These are phyloP conservation scores for Psilocybe cyanescens DNA, from an alignment of 768 basidiomycete genomes.

Conservation along the genomic window DNA sequence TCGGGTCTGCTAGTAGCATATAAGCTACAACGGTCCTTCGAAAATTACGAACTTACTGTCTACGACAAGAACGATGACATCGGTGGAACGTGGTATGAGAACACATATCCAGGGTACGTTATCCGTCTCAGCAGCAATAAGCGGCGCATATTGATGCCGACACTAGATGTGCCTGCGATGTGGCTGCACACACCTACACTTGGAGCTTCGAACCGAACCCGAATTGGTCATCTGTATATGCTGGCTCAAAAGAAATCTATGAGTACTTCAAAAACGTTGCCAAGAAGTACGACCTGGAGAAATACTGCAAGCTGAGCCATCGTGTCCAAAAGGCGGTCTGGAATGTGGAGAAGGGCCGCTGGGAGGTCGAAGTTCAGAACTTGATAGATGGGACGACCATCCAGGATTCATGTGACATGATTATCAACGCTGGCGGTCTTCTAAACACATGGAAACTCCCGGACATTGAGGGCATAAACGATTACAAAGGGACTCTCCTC, in stretches of 20 bases:
- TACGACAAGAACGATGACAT: constrained; percentile 39
- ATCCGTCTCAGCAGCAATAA: neutral
- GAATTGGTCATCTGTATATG: constrained; percentile 38
- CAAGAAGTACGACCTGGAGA: constrained; percentile 32
- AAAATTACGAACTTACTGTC: constrained; percentile 32
- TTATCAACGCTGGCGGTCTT: constrained; percentile 36
- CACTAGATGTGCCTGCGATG: constrained; percentile 26
- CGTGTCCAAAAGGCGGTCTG: constrained; percentile 32
- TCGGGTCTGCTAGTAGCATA: constrained; percentile 37
- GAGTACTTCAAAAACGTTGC: constrained; percentile 32
- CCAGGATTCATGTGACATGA: constrained; percentile 33
- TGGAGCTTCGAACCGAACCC: constrained; percentile 37
- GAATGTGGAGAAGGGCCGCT: constrained; percentile 28
- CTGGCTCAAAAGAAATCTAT: constrained; percentile 32
- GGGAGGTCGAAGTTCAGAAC: constrained; percentile 33
- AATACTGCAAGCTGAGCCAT: constrained; percentile 33
- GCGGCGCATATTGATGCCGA: neutral
- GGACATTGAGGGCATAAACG: constrained; percentile 34
- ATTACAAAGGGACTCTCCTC: constrained; percentile 36
- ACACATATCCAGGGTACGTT: constrained; percentile 37
- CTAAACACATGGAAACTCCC: constrained; percentile 44
- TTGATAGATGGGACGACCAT: constrained; percentile 18
- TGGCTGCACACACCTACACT: constrained; percentile 35
- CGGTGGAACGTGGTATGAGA: constrained; percentile 38
- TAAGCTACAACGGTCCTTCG: constrained; percentile 38